A percentile compares a stretch with the other conserved stretches of the same genome.
These are phyloP conservation scores for Leccinum fibrillosum DNA, from an alignment of 768 basidiomycete genomes.

Conservation along the genomic window DNA sequence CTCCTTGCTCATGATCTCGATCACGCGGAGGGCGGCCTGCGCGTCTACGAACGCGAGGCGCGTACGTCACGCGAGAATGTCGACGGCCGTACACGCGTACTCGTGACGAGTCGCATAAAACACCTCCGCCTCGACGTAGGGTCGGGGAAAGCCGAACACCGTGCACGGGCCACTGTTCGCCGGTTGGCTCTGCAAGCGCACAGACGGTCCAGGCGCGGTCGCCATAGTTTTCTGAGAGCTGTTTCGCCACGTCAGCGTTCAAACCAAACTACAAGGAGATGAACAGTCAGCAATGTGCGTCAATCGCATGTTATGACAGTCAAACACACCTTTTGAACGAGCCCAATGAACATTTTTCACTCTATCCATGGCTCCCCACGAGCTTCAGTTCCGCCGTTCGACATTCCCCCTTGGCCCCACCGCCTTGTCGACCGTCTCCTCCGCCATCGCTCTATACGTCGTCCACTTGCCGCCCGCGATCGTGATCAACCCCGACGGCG, in stretches of 20 bases:
- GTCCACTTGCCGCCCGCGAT: constrained; percentile 99
- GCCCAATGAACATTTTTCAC: constrained; percentile 91
- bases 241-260: constrained; percentile 88
- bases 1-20: constrained; percentile 89
- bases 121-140: constrained; percentile 89
- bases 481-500: constrained; percentile 78
- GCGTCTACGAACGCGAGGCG: constrained; percentile 95
- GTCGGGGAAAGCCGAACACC: constrained; percentile 66
- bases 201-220: constrained; percentile 96
- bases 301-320: not conserved
- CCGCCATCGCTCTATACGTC: constrained; percentile 93
- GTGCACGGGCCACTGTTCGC: constrained; percentile 81
- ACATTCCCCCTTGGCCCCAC: constrained; percentile 62
- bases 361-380: constrained; percentile 93
- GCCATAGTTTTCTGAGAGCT: constrained; percentile 91
- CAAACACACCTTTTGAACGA: constrained; percentile 76
- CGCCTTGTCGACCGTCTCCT: constrained; percentile 89
- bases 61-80: constrained; percentile 89
- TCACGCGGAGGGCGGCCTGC: constrained; percentile 77
- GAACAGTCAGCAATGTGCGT: not conserved
- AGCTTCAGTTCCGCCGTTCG: constrained; percentile 79
- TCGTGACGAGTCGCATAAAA: constrained; percentile 86
- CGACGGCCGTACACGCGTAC: constrained; percentile 88
- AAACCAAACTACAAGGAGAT: constrained; percentile 65
- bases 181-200: constrained; percentile 73